Conservation (phyloP, 164 flowering plant genomes). For the Liriodendron chinense region DNA sequence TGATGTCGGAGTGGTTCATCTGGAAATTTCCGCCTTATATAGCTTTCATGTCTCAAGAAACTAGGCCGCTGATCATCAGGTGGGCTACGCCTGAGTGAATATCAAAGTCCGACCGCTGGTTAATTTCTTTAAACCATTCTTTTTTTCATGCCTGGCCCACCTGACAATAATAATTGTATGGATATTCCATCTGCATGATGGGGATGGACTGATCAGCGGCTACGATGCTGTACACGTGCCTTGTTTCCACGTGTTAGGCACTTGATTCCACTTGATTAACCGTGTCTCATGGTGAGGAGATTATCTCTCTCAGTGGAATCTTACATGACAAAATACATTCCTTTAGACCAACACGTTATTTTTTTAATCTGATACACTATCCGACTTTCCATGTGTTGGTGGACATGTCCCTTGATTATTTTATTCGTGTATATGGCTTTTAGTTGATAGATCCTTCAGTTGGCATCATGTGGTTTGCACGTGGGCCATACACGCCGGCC, state of each 20-base stretch:
- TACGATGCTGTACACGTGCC: neutral
- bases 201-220: neutral
- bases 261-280: no score
- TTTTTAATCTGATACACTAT: neutral
- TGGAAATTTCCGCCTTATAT: no score
- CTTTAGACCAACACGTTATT: neutral
- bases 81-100: no score
- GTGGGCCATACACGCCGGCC: neutral
- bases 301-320: neutral
- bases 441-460: neutral
- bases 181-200: no score
- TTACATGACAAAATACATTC: neutral
- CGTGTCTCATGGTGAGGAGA: neutral
- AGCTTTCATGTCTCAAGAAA: no score
- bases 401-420: neutral
- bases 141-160: no score
- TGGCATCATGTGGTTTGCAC: slow-evolving; percentile 9
- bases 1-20: no score
- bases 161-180: no score
- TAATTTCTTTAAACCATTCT: no score
- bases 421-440: neutral
- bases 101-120: no score
- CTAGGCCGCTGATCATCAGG: no score
- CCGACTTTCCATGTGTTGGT: neutral
- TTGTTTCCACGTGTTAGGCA: neutral